phyloP scores from a whole-genome alignment of 129 eudicot species.

The Flaveria sonorensis region DNA sequence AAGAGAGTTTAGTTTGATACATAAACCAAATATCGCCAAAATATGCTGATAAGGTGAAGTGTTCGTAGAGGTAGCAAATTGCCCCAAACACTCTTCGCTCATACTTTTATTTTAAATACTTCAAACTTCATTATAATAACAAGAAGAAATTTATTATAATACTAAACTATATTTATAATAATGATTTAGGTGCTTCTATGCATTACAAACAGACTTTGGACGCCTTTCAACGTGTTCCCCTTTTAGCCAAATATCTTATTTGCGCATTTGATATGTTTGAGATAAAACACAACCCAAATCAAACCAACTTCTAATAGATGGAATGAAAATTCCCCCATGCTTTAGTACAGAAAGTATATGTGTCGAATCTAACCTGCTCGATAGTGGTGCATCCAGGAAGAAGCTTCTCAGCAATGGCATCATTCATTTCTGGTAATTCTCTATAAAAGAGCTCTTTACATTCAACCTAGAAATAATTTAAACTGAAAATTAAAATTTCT shows the following conservation, averaged over 20 bases:
- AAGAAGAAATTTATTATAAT: not conserved
- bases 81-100: not conserved
- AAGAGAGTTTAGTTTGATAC: not conserved
- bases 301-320: not conserved
- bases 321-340: not conserved
- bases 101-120: not conserved
- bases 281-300: not conserved
- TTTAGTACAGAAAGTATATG: not conserved
- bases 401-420: slow-evolving; percentile 81
- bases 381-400: slow-evolving; percentile 75
- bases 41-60: slow-evolving; percentile 8
- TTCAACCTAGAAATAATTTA: slow-evolving; percentile 59
- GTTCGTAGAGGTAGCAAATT: slow-evolving; percentile 1
- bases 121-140: not conserved
- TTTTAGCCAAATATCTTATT: not conserved
- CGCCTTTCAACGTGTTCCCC: not conserved
- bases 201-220: not conserved
- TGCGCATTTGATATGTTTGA: not conserved
- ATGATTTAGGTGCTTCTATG: not conserved
- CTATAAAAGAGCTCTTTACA: slow-evolving; percentile 93
- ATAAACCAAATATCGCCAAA: not conserved
- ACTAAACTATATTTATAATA: not conserved
- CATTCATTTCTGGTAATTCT: slow-evolving; percentile 81
- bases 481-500: not conserved
- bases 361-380: slow-evolving; percentile 58